Percentiles rank a stretch among this genome's conserved stretches.
Conservation (phyloP, 225 moss, liverwort and hornwort genomes). For the Bryum argenteum region DNA sequence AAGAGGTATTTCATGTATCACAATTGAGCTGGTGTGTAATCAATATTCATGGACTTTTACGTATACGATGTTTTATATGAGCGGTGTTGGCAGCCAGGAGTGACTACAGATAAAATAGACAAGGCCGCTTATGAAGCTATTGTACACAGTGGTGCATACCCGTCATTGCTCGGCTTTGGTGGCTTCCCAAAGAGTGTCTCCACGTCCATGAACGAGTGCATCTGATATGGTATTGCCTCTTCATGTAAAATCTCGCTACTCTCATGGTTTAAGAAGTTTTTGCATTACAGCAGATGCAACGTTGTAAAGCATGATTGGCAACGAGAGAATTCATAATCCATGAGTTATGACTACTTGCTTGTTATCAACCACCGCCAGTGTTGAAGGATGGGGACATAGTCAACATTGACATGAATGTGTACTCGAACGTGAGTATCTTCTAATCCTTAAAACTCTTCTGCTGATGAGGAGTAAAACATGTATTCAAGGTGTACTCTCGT, state of each 20-base stretch:
- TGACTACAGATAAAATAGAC: constrained; percentile 69
- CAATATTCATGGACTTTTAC: too few relatives aligned
- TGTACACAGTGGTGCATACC: constrained; percentile 53
- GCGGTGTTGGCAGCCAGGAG: constrained; percentile 55
- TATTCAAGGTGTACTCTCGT: too few relatives aligned
- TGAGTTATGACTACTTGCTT: constrained; percentile 27
- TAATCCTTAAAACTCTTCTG: too few relatives aligned
- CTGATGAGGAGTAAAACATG: too few relatives aligned
- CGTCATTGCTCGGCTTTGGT: constrained; percentile 59
- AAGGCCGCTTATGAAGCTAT: constrained; percentile 57
- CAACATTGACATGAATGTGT: too few relatives aligned
- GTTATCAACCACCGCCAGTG: constrained; percentile 32
- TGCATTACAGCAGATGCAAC: constrained; percentile 15
- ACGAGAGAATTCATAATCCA: too few relatives aligned
- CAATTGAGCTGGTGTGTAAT: too few relatives aligned
- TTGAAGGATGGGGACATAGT: constrained; percentile 77
- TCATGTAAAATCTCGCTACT: constrained; percentile 43
- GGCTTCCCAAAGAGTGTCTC: constrained; percentile 92
- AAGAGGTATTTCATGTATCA: constrained; percentile 22
- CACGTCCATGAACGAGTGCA: constrained; percentile 91
- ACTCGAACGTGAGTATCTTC: too few relatives aligned
- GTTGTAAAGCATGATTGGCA: not conserved
- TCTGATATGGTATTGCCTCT: constrained; percentile 90
- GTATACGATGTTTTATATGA: too few relatives aligned
- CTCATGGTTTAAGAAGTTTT: not conserved